A percentile compares a stretch with the other conserved stretches of the same genome.
These are phyloP conservation scores for Trichoderma sp. DNA, from an alignment of 2,329 filamentous ascomycete species.

Conservation along the genomic window DNA sequence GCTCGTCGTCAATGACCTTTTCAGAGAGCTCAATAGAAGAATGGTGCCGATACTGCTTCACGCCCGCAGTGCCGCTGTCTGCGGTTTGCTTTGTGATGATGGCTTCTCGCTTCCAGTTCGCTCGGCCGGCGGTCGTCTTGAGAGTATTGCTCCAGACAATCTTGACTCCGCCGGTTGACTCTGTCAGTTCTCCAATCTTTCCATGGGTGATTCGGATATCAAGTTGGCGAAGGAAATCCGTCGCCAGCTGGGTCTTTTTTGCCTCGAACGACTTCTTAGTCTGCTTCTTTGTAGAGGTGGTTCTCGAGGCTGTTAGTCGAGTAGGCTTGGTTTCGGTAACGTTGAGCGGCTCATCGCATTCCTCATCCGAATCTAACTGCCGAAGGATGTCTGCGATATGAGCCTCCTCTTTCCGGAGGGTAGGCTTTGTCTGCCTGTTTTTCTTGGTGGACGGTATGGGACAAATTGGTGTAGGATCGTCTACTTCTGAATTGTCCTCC, in stretches of 20 bases:
- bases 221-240: conserved; percentile 67
- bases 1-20: conserved; percentile 79
- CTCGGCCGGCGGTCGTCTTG: conserved; percentile 75
- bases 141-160: conserved; percentile 78
- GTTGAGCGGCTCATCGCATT: conserved; percentile 66
- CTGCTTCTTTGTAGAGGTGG: conserved; percentile 36
- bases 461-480: neutral
- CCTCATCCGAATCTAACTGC: conserved; percentile 60
- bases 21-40: conserved; percentile 85
- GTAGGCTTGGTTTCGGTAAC: conserved; percentile 26
- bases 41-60: conserved; percentile 54
- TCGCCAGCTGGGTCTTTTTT: conserved; percentile 64
- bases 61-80: conserved; percentile 34
- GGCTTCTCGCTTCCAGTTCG: conserved; percentile 69
- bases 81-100: conserved; percentile 41
- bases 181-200: conserved; percentile 59
- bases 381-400: conserved; percentile 60
- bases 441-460: neutral
- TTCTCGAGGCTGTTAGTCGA: no score
- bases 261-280: conserved; percentile 63
- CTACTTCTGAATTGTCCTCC: neutral
- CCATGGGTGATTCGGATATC: conserved; percentile 65
- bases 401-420: conserved; percentile 40
- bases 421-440: conserved; percentile 30
- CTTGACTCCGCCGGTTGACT: conserved; percentile 68